phyloP scores from a whole-genome alignment of 2,329 filamentous ascomycete genomes.

The Ceratocystiopsis sp. region DNA sequence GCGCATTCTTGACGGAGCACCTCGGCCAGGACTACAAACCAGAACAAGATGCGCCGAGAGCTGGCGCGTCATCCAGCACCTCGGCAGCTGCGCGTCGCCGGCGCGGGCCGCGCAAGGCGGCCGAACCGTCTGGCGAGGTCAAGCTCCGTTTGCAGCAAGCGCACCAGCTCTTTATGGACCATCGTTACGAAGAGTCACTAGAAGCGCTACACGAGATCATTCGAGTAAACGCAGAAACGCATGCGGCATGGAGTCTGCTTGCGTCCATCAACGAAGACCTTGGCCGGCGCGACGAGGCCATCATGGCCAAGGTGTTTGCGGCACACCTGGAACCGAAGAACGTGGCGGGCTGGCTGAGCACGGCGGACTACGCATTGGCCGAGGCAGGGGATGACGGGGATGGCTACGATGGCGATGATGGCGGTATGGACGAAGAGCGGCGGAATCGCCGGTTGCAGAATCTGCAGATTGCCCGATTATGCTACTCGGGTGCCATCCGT shows the following conservation, averaged over 20 bases:
- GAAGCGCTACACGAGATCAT: conserved; percentile 45
- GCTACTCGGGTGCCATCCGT: conserved; percentile 41
- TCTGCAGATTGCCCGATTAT: conserved; percentile 37
- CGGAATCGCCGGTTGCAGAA: conserved; percentile 19
- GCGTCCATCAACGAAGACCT: conserved; percentile 44
- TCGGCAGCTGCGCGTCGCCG: conserved; percentile 9
- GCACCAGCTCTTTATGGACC: conserved; percentile 47
- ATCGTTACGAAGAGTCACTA: conserved; percentile 42
- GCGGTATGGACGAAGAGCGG: conserved; percentile 24
- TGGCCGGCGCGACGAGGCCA: conserved; percentile 36
- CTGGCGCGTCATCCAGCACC: too few relatives aligned
- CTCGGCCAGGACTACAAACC: conserved; percentile 8
- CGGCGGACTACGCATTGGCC: conserved; percentile 38
- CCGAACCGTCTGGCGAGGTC: conserved; percentile 54
- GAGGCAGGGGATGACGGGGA: conserved; percentile 25
- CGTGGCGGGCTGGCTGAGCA: conserved; percentile 39
- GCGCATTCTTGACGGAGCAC: conserved; percentile 17
- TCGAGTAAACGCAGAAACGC: conserved; percentile 49
- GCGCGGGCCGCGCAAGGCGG: conserved; percentile 38
- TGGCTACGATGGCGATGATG: conserved; percentile 12
- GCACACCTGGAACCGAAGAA: conserved; percentile 46
- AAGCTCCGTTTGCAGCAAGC: conserved; percentile 49
- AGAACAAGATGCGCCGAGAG: too few relatives aligned
- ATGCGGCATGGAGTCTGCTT: conserved; percentile 46
- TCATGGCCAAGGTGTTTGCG: conserved; percentile 43